phyloP scores from a whole-genome alignment of 2,329 filamentous ascomycete species.

The Xylariaceae sp. region DNA sequence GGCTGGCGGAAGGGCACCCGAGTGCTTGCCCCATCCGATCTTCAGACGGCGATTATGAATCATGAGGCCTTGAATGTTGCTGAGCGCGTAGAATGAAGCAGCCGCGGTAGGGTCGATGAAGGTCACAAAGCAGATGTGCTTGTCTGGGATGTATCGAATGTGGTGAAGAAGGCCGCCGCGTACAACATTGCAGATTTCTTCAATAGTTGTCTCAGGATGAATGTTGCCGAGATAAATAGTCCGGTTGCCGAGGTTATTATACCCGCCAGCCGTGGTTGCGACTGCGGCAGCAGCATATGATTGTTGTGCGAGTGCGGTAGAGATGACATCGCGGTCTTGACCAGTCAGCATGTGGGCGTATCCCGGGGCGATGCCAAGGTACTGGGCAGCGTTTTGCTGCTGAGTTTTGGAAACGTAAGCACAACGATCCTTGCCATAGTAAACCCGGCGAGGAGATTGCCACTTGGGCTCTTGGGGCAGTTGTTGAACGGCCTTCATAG shows the following conservation, averaged over 20 bases:
- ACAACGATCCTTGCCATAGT: constrained; percentile 97
- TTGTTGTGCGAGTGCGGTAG: constrained; percentile 92
- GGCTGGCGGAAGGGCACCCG: constrained; percentile 88
- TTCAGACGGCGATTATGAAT: constrained; percentile 97
- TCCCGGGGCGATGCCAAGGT: constrained; percentile 91
- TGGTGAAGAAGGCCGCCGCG: constrained; percentile 93
- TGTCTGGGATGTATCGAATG: constrained; percentile 98
- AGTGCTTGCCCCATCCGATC: constrained; percentile 99
- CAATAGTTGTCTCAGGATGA: constrained; percentile 96
- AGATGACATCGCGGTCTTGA: constrained; percentile 93
- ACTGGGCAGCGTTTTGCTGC: constrained; percentile 98
- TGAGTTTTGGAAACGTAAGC: constrained; percentile 99
- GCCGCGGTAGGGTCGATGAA: constrained; percentile 98
- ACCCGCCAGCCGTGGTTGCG: constrained; percentile 91
- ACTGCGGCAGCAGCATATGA: constrained; percentile 96
- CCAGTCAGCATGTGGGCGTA: constrained; percentile 96
- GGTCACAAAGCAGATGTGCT: constrained; percentile 99
- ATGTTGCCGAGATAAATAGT: constrained; percentile 99
- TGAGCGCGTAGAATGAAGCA: constrained; percentile 94
- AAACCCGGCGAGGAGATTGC: constrained; percentile 91
- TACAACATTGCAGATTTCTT: constrained; percentile 99
- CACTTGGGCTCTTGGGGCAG: constrained; percentile 95
- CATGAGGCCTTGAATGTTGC: constrained; percentile 97
- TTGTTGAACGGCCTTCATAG: constrained; percentile 96
- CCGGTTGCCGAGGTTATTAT: constrained; percentile 94